Evolutionary conservation across 73 alveolate genomes (phyloP).

Genomic region (Symbiodinium natans): DNA sequence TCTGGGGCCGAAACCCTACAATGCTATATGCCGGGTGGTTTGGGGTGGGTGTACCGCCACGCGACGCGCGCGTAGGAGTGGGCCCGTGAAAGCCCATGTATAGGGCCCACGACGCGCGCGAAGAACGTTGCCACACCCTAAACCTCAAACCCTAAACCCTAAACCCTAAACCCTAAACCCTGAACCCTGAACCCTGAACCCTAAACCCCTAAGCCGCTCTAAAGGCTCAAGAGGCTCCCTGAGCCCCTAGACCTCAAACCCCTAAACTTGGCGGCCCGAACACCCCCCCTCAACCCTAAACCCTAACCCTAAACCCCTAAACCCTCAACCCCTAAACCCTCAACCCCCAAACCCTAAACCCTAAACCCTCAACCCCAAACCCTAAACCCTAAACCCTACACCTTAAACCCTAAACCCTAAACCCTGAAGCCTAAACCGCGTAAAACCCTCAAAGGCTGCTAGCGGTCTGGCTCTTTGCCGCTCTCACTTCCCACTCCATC

Average conservation of each 20-base stretch:
- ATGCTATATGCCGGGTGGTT: no score
- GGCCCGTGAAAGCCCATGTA: no score
- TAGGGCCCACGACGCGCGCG: no score
- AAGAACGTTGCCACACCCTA: no score
- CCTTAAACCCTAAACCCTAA: background rate
- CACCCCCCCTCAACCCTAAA: background rate
- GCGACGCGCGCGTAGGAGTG: no score
- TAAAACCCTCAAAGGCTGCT: background rate
- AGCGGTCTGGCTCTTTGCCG: background rate
- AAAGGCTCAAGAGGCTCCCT: background rate
- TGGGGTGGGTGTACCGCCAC: no score
- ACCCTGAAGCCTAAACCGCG: background rate
- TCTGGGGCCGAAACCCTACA: no score
- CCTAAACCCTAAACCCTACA: background rate
- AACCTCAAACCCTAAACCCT: no score
- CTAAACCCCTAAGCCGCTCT: background rate
- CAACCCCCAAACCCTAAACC: background rate
- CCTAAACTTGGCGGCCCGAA: no score
- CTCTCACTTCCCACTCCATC: no score
- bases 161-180: background rate
- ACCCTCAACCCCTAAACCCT: background rate
- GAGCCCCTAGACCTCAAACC: no score
- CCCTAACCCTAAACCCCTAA: background rate
- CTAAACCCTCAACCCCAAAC: background rate
- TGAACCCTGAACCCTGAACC: background rate